Conservation (phyloP, 192 early-diverging fungal species). For the Coemansia sp. region DNA sequence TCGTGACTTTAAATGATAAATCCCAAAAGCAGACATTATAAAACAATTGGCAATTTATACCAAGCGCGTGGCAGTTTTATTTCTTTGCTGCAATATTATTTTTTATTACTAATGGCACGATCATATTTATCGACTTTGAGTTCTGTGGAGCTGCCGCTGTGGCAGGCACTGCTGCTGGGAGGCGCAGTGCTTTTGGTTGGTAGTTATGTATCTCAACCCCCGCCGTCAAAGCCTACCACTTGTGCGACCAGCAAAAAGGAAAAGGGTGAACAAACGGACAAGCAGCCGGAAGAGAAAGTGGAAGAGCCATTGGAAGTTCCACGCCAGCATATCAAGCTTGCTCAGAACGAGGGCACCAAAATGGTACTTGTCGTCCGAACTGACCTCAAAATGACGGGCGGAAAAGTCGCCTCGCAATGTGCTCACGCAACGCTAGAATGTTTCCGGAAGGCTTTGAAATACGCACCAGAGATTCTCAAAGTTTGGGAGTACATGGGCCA, state of each 20-base stretch:
- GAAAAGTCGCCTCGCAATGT: conserved; percentile 89
- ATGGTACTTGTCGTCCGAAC: conserved; percentile 74
- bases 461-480: conserved; percentile 37
- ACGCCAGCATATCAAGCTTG: not conserved
- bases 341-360: conserved; percentile 11
- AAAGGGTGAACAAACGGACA: not conserved
- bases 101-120: not conserved
- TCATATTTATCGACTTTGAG: conserved; percentile 3
- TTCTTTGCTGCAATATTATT: not conserved
- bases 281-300: not conserved
- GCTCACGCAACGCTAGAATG: conserved; percentile 83
- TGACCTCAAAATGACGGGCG: conserved; percentile 84
- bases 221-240: not conserved
- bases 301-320: not conserved
- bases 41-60: too few relatives aligned
- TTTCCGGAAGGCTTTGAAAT: conserved; percentile 54
- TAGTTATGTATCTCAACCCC: conserved; percentile 1
- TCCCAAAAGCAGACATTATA: too few relatives aligned
- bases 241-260: not conserved
- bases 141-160: conserved; percentile 24
- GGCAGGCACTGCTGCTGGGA: conserved; percentile 33
- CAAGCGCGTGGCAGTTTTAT: too few relatives aligned
- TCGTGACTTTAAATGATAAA: too few relatives aligned
- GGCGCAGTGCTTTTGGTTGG: conserved; percentile 14
- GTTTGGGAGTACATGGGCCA: conserved; percentile 74